These are phyloP conservation scores for Monocercomonoides exilis DNA, from an alignment of 78 protist species.

Conservation along the genomic window DNA sequence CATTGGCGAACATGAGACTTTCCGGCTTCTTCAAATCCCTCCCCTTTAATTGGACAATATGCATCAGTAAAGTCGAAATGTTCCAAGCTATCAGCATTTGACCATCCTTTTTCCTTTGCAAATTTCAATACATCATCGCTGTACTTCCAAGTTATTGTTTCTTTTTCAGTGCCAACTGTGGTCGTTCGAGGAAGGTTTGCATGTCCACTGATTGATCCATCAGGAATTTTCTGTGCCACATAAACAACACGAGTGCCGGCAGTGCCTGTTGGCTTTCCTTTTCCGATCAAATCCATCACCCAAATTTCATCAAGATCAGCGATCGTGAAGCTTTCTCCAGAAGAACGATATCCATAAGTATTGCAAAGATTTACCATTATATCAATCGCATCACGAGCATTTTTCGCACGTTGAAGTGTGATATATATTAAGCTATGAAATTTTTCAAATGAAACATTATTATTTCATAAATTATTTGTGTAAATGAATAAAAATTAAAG, in stretches of 20 bases:
- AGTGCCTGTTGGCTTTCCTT: constrained; percentile 1
- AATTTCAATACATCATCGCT: not conserved
- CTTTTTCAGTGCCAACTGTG: constrained; percentile 4
- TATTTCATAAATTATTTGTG: no score
- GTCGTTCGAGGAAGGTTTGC: constrained; percentile 45
- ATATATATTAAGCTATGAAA: not conserved
- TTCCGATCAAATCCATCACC: constrained; percentile 27
- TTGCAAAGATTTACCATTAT: not conserved
- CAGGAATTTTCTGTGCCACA: constrained; percentile 31
- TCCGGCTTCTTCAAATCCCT: no score
- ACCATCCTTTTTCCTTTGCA: not conserved
- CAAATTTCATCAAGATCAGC: constrained; percentile 30
- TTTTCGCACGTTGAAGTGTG: not conserved
- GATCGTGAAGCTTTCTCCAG: constrained; percentile 41
- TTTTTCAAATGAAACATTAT: no score
- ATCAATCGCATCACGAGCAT: constrained; percentile 39
- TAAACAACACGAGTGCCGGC: constrained; percentile 31
- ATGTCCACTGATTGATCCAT: constrained; percentile 27
- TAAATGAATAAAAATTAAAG: not conserved
- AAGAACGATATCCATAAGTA: constrained; percentile 29
- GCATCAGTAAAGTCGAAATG: constrained; percentile 35
- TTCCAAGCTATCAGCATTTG: constrained; percentile 10
- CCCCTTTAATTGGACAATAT: constrained; percentile 25
- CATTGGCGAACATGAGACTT: no score
- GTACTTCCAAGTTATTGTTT: constrained; percentile 4